A percentile compares a stretch with the other conserved stretches of the same genome.
These are phyloP conservation scores for Nicotiana otophora DNA, from an alignment of 257 asterid genomes.

Conservation along the genomic window DNA sequence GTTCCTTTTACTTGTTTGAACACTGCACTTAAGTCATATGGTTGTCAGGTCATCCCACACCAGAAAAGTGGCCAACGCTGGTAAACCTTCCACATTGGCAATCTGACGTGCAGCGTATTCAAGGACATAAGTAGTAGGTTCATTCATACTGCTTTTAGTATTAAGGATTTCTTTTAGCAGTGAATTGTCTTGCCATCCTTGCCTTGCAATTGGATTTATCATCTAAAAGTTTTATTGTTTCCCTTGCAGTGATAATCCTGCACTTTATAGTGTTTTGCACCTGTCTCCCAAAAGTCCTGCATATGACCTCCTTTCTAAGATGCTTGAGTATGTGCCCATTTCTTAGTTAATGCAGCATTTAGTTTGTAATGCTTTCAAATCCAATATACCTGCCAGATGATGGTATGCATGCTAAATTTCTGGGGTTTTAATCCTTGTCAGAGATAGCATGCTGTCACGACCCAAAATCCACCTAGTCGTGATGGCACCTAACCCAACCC, in stretches of 20 bases:
- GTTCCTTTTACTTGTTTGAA: background rate
- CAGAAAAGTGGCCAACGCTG: slow-evolving; percentile 88
- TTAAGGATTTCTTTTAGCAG: background rate
- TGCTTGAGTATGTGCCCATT: slow-evolving; percentile 81
- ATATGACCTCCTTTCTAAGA: slow-evolving; percentile 87
- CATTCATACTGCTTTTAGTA: slow-evolving; percentile 11
- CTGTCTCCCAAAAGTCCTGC: slow-evolving; percentile 84
- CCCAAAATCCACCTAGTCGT: no score
- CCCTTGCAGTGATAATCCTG: slow-evolving; percentile 74
- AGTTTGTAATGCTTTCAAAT: background rate
- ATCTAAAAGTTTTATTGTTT: slow-evolving; percentile 9
- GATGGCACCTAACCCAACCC: no score
- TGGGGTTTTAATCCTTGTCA: background rate
- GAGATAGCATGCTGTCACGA: background rate
- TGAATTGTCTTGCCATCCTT: background rate
- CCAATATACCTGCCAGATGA: background rate
- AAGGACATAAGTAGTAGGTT: slow-evolving; percentile 87
- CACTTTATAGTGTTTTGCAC: slow-evolving; percentile 79
- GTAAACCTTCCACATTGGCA: slow-evolving; percentile 96
- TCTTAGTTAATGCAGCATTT: slow-evolving; percentile 17
- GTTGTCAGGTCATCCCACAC: slow-evolving; percentile 91
- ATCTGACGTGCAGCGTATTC: slow-evolving; percentile 74
- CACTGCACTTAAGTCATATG: background rate
- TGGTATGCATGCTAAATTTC: background rate
- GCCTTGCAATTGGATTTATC: background rate